These are phyloP conservation scores for Metschnikowia matae DNA, from an alignment of 805 yeast genomes.

Conservation along the genomic window DNA sequence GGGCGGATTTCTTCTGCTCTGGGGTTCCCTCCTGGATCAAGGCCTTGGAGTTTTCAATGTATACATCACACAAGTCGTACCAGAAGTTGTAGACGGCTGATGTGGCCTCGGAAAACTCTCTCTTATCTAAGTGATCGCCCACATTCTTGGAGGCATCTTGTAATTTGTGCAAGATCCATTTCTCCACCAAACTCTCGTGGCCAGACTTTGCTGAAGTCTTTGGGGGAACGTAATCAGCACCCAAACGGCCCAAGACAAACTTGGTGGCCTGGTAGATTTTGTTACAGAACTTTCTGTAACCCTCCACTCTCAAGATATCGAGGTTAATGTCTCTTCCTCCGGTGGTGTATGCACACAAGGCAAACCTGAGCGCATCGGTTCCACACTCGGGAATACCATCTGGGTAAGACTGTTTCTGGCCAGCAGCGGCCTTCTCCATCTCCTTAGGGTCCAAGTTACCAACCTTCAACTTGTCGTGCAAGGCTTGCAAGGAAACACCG, in stretches of 20 bases:
- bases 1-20: conserved; percentile 82
- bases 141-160: conserved; percentile 63
- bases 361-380: conserved; percentile 97
- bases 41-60: conserved; percentile 94
- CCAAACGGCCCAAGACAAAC: conserved; percentile 89
- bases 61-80: conserved; percentile 95
- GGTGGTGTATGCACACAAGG: conserved; percentile 95
- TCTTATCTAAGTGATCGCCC: conserved; percentile 64
- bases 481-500: conserved; percentile 76
- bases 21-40: conserved; percentile 88
- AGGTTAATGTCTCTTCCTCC: conserved; percentile 98
- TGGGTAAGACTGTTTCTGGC: conserved; percentile 88
- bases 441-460: conserved; percentile 93
- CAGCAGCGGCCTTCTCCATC: conserved; percentile 78
- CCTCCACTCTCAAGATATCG: conserved; percentile 94
- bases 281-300: conserved; percentile 99
- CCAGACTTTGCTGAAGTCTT: conserved; percentile 61
- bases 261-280: conserved; percentile 98
- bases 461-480: conserved; percentile 68
- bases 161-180: conserved; percentile 91
- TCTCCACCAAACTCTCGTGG: conserved; percentile 85
- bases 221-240: conserved; percentile 83
- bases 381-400: conserved; percentile 99
- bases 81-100: conserved; percentile 88
- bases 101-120: conserved; percentile 89